A percentile compares a stretch with the other conserved stretches of the same genome.
These are phyloP conservation scores for Thamnidium elegans DNA, from an alignment of 192 early-diverging fungal genomes.

Conservation along the genomic window DNA sequence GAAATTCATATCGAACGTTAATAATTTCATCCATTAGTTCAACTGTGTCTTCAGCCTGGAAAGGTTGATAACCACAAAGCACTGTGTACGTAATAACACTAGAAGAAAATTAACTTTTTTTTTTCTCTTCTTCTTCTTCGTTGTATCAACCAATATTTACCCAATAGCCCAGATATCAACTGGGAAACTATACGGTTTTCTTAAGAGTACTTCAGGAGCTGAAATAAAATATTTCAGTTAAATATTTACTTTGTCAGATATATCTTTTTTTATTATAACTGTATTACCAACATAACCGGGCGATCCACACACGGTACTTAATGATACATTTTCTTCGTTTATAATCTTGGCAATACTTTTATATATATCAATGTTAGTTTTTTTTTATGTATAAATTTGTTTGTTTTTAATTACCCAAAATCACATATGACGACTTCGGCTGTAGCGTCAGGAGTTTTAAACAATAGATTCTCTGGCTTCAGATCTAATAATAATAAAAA, in stretches of 20 bases:
- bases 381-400: neutral
- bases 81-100: slow-evolving; percentile 86
- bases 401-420: slow-evolving; percentile 57
- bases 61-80: slow-evolving; percentile 83
- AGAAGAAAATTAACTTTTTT: neutral
- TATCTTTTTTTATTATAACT: neutral
- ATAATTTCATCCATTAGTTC: slow-evolving; percentile 59
- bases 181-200: slow-evolving; percentile 78
- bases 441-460: slow-evolving; percentile 54
- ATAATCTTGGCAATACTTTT: slow-evolving; percentile 65
- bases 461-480: slow-evolving; percentile 88
- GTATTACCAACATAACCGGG: slow-evolving; percentile 60
- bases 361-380: neutral
- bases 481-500: slow-evolving; percentile 41
- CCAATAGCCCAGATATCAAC: slow-evolving; percentile 94
- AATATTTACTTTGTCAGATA: no score
- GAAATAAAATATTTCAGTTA: slow-evolving; percentile 26
- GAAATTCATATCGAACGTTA: slow-evolving; percentile 63
- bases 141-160: slow-evolving; percentile 17
- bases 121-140: neutral
- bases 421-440: slow-evolving; percentile 80
- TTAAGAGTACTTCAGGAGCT: slow-evolving; percentile 80
- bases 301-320: slow-evolving; percentile 83
- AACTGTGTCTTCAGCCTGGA: slow-evolving; percentile 55
- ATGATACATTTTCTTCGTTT: slow-evolving; percentile 53